Base-by-base conservation (phyloP, 2,329 filamentous ascomycete species). In the Diaporthe vexans region DNA sequence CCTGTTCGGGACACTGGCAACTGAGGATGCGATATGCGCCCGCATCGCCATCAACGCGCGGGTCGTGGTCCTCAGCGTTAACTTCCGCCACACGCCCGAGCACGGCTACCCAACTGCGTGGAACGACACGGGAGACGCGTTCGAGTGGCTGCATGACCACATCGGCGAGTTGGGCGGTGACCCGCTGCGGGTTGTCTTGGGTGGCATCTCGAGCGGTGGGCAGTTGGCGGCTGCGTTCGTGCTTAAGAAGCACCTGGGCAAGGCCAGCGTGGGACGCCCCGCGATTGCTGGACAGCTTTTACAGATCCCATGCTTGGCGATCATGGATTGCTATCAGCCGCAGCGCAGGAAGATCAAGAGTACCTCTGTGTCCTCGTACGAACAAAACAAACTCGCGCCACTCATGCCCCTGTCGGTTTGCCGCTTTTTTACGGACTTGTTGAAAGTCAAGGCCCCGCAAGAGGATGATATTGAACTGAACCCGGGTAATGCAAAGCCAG, bases 41-140 rank as follows among this genome's bases (percentile, higher is more conserved):
- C 82, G 84, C 0, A 84, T 90, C 13, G 86, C 88, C 0, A 78
- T 85, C 17, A 82, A 82, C 6, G 79, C 83, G 0, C 79, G 81
- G 1, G 82, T 86, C 2, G 80, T 87, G 0, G 88, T 91, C 0
- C 77, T 91, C 1, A 89, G 90, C 56, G 82, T 91, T 17, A 89
- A 90, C 76, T 91, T 91, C 78, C 86, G 90, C 0, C 89, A 91
- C 77, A 89, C 89, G 0, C 90, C 90, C 0, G 86, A 91, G 69
- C 81, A 85, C 75, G 77, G 74, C 0, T 91, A 88, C 73, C 90
- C 90, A 0, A 87, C 84, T 0, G 84, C 86, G 0, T 90, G 86
- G 86, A 75, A 87, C 57, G 90, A 92, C 61, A 79, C 83, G 0
- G 85, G 89, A 73, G 90, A 91, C 59, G 85, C 86, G 0, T 88